phyloP scores from a whole-genome alignment of 176 grass and related monocot species.

The Thalia dealbata region DNA sequence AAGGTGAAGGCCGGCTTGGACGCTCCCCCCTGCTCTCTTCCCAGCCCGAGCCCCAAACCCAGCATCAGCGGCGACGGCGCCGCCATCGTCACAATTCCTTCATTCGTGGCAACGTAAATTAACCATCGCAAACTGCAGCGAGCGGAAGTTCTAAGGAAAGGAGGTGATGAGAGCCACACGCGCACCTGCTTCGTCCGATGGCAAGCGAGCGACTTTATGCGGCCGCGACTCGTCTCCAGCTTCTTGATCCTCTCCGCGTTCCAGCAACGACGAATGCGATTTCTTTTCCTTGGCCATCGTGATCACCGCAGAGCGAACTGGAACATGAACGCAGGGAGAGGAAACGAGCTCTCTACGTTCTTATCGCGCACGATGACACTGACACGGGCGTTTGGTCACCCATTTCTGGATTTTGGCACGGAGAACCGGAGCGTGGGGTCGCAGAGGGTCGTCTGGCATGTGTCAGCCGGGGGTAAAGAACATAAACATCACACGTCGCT shows the following conservation, averaged over 20 bases:
- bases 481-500: not conserved
- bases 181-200: conserved; percentile 1
- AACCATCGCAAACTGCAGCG: not conserved
- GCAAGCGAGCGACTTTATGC: not conserved
- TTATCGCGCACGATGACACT: not conserved
- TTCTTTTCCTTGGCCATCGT: not conserved
- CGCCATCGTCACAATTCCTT: conserved; percentile 63
- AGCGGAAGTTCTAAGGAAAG: not conserved
- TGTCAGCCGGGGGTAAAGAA: not conserved
- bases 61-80: conserved; percentile 52
- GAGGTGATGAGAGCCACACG: not conserved
- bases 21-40: conserved; percentile 6
- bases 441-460: not conserved
- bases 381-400: not conserved
- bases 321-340: not conserved
- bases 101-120: not conserved
- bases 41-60: conserved; percentile 25
- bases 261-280: not conserved
- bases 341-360: not conserved
- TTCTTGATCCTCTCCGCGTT: not conserved
- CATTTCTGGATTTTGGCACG: not conserved
- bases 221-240: not conserved
- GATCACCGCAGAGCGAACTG: not conserved
- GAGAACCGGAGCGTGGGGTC: not conserved
- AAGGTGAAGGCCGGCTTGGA: conserved; percentile 62